Conservation (phyloP, 1,139 yeast species). For the Kazachstania sp. region DNA sequence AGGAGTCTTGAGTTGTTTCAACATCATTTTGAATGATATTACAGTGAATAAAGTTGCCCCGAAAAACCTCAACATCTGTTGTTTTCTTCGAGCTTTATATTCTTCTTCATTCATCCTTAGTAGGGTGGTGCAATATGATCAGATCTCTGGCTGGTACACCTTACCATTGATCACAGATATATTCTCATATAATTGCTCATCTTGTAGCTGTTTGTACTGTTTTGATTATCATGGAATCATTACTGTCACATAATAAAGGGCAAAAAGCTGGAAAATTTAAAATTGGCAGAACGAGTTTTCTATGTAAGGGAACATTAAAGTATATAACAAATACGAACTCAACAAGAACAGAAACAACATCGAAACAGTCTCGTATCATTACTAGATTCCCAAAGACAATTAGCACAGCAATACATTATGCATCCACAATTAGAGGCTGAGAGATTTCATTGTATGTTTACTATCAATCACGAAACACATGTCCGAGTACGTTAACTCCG, state of each 20-base stretch:
- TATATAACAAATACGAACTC: too few relatives aligned
- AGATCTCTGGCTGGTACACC: too few relatives aligned
- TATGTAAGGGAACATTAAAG: too few relatives aligned
- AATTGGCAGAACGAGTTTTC: too few relatives aligned
- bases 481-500: neutral
- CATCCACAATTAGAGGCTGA: conserved; percentile 39
- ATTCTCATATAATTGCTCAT: too few relatives aligned
- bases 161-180: too few relatives aligned
- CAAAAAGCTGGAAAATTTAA: too few relatives aligned
- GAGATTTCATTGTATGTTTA: conserved; percentile 33
- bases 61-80: conserved; percentile 64
- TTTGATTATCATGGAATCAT: too few relatives aligned
- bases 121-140: too few relatives aligned
- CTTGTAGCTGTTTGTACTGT: too few relatives aligned
- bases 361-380: neutral
- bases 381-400: neutral
- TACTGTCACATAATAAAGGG: too few relatives aligned
- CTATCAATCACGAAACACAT: neutral
- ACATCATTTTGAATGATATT: conserved; percentile 63
- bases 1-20: conserved; percentile 63
- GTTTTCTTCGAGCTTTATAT: conserved; percentile 48
- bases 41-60: conserved; percentile 68
- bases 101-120: conserved; percentile 5
- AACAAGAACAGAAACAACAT: neutral
- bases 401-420: conserved; percentile 20